These are phyloP conservation scores for Yamadazyma kitorensis DNA, from an alignment of 805 yeast genomes.

Conservation along the genomic window DNA sequence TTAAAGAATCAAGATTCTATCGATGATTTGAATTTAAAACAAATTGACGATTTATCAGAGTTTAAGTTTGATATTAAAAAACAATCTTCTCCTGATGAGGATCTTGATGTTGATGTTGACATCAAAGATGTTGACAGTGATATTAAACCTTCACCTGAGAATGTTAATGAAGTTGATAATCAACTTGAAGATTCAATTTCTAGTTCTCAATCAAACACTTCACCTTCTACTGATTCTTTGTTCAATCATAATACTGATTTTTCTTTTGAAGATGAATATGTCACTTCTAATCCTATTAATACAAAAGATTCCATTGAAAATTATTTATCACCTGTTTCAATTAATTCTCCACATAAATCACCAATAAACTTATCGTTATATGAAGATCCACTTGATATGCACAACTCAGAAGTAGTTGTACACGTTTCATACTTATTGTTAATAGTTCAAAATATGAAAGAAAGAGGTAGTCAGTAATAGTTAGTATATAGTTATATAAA, in stretches of 20 bases:
- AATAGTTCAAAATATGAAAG: no score
- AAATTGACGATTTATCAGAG: constrained; percentile 8
- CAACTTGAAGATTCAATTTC: no score
- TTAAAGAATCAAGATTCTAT: background rate
- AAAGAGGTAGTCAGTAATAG: no score
- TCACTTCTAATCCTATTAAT: no score
- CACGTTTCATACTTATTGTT: constrained; percentile 3
- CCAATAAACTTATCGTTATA: constrained; percentile 37
- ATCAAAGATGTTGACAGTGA: background rate
- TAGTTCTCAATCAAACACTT: no score
- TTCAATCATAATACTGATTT: no score
- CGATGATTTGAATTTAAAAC: constrained; percentile 3
- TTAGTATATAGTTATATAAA: background rate
- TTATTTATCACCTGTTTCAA: constrained; percentile 44
- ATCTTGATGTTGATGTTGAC: background rate
- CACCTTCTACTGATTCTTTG: no score
- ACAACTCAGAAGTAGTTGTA: constrained; percentile 45
- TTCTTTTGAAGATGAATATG: no score
- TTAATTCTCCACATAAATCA: constrained; percentile 37
- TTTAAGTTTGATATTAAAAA: constrained; percentile 8
- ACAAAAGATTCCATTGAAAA: background rate
- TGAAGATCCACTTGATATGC: constrained; percentile 29
- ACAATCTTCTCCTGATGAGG: background rate
- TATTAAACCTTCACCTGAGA: no score
- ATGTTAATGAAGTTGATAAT: no score